These are phyloP conservation scores for Xanthoconium purpureum DNA, from an alignment of 768 basidiomycete species.

Conservation along the genomic window DNA sequence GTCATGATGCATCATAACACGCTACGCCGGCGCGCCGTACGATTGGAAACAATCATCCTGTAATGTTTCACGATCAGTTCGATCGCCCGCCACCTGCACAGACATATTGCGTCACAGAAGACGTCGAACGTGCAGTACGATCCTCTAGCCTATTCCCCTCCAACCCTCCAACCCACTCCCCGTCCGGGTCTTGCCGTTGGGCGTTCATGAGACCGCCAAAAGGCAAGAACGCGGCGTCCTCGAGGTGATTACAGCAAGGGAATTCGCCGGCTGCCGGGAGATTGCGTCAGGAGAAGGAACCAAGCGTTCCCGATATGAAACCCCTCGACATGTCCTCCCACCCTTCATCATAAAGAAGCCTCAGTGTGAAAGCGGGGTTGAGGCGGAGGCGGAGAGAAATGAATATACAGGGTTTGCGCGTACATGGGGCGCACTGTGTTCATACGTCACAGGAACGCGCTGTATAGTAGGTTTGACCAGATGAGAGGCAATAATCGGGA, in stretches of 20 bases:
- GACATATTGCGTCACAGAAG: conserved; percentile 4
- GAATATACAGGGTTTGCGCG: conserved; percentile 5
- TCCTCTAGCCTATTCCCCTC: not conserved
- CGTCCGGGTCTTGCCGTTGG: not conserved
- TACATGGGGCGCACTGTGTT: conserved; percentile 2
- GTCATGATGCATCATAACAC: not conserved
- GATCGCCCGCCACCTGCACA: conserved; percentile 3
- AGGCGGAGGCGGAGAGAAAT: conserved; percentile 27
- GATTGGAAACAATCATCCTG: not conserved
- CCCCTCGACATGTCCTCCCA: conserved; percentile 2
- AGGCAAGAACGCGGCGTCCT: conserved; percentile 24
- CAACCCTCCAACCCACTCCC: conserved; percentile 16
- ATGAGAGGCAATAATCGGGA: conserved; percentile 15
- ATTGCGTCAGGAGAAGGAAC: conserved; percentile 11
- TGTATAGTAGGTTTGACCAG: not conserved
- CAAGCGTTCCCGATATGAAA: conserved; percentile 13
- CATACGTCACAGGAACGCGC: conserved; percentile 31
- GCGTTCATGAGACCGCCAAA: not conserved
- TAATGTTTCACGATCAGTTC: not conserved
- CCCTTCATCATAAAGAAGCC: conserved; percentile 19
- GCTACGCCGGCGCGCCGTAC: not conserved
- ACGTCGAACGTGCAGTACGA: not conserved
- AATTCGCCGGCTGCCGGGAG: conserved; percentile 6
- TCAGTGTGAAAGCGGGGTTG: conserved; percentile 25
- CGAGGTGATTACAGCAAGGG: conserved; percentile 31